phyloP scores from a whole-genome alignment of 2,329 filamentous ascomycete species.

The Hymenoscyphus fraxineus region DNA sequence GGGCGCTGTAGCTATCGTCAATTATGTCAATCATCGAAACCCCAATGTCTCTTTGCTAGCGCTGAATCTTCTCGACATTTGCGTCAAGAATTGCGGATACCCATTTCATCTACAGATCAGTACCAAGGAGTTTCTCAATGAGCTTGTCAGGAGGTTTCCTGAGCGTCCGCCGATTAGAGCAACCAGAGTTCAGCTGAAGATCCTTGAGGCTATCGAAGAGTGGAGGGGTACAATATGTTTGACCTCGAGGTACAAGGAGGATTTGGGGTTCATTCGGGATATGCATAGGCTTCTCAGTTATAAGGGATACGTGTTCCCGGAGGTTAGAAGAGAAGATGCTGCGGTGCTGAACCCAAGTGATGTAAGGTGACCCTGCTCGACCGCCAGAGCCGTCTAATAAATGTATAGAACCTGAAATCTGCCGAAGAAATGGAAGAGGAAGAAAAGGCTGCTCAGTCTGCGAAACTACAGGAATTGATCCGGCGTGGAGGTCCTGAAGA shows the following conservation, averaged over 20 bases:
- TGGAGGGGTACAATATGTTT: slow-evolving; percentile 98
- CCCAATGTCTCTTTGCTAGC: slow-evolving; percentile 90
- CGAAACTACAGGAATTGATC: slow-evolving; percentile 97
- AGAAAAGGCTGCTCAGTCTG: slow-evolving; percentile 88
- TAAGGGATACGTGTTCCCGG: slow-evolving; percentile 95
- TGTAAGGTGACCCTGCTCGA: slow-evolving; percentile 52
- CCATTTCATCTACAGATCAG: slow-evolving; percentile 98
- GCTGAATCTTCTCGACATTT: slow-evolving; percentile 91
- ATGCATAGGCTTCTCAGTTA: slow-evolving; percentile 96
- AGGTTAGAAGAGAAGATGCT: slow-evolving; percentile 87
- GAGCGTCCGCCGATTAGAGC: slow-evolving; percentile 85
- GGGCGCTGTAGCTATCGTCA: slow-evolving; percentile 87
- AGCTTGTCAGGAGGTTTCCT: slow-evolving; percentile 92
- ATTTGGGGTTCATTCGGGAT: slow-evolving; percentile 91
- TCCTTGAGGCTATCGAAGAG: slow-evolving; percentile 95
- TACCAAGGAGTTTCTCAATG: slow-evolving; percentile 98
- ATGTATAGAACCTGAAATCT: slow-evolving; percentile 77
- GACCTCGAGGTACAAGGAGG: slow-evolving; percentile 95
- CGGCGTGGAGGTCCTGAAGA: slow-evolving; percentile 87
- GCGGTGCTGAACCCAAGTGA: slow-evolving; percentile 96
- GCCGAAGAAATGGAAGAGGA: slow-evolving; percentile 99
- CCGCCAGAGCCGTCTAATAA: slow-evolving; percentile 31
- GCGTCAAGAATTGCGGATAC: slow-evolving; percentile 99
- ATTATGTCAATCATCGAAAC: slow-evolving; percentile 94
- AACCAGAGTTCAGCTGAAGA: slow-evolving; percentile 83